phyloP scores from a whole-genome alignment of 106 monocot genomes.

The Allium fistulosum region DNA sequence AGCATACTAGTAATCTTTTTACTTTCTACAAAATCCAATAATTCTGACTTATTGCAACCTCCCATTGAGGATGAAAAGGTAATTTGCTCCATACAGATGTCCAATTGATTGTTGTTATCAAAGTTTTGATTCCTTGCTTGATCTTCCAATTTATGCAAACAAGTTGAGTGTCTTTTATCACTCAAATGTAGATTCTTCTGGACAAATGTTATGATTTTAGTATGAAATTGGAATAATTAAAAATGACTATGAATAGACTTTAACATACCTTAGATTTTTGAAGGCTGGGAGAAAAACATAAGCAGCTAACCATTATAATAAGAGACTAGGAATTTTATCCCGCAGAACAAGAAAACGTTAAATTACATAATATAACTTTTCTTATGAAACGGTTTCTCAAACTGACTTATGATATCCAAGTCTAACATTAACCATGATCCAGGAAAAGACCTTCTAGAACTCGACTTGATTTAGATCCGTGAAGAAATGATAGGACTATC shows the following conservation, averaged over 20 bases:
- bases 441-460: conserved; percentile 62
- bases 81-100: conserved; percentile 12
- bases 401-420: conserved; percentile 7
- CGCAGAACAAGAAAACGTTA: background rate
- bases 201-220: background rate
- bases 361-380: conserved; percentile 10
- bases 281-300: conserved; percentile 39
- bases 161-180: conserved; percentile 13
- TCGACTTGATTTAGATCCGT: conserved; percentile 38
- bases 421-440: conserved; percentile 73
- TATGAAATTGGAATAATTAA: background rate
- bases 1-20: conserved; percentile 8
- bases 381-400: background rate
- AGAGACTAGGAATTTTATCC: background rate
- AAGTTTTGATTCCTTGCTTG: conserved; percentile 8
- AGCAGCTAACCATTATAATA: conserved; percentile 40
- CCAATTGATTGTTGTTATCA: conserved; percentile 8
- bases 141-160: conserved; percentile 18
- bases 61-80: conserved; percentile 32
- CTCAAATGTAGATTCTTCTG: conserved; percentile 35
- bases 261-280: conserved; percentile 43
- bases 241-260: background rate
- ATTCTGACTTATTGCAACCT: conserved; percentile 36
- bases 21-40: conserved; percentile 15
- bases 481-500: conserved; percentile 9